Evolutionary conservation across 139 green algal species (phyloP).

Genomic region (Asterochloris erici): DNA sequence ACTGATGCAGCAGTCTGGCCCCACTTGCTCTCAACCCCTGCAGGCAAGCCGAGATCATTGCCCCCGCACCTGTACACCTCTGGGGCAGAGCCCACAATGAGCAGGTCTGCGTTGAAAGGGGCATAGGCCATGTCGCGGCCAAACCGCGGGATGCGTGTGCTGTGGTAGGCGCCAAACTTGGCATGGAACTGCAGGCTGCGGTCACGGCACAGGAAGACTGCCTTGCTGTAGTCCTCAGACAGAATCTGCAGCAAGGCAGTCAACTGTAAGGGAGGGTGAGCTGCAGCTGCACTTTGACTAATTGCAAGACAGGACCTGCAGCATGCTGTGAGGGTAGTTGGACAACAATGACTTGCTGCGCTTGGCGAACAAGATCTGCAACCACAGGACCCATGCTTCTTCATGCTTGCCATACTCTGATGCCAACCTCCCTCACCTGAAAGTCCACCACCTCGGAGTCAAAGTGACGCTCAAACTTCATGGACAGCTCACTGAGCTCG

Average conservation of each 20-base stretch:
- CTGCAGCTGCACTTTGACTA: too few species aligned
- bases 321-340: too few species aligned
- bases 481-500: conserved; percentile 88
- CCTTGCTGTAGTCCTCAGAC: conserved; percentile 93
- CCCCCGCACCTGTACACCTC: conserved; percentile 56
- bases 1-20: too few species aligned
- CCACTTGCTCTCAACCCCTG: too few species aligned
- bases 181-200: conserved; percentile 86
- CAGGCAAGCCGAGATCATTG: background rate
- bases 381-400: background rate
- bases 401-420: background rate
- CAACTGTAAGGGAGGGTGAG: background rate
- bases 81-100: conserved; percentile 70
- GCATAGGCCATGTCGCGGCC: conserved; percentile 86
- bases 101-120: conserved; percentile 67
- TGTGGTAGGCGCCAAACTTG: conserved; percentile 88
- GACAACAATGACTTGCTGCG: conserved; percentile 91
- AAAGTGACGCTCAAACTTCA: conserved; percentile 97
- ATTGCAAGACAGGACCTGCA: too few species aligned
- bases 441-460: conserved; percentile 95
- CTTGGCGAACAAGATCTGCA: conserved; percentile 84
- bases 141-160: conserved; percentile 59
- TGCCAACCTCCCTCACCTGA: conserved; percentile 34
- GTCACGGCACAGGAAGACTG: conserved; percentile 90
- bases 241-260: conserved; percentile 60